Evolutionary conservation across 2,329 filamentous ascomycete genomes (phyloP).

Genomic region (Pyricularia grisea): DNA sequence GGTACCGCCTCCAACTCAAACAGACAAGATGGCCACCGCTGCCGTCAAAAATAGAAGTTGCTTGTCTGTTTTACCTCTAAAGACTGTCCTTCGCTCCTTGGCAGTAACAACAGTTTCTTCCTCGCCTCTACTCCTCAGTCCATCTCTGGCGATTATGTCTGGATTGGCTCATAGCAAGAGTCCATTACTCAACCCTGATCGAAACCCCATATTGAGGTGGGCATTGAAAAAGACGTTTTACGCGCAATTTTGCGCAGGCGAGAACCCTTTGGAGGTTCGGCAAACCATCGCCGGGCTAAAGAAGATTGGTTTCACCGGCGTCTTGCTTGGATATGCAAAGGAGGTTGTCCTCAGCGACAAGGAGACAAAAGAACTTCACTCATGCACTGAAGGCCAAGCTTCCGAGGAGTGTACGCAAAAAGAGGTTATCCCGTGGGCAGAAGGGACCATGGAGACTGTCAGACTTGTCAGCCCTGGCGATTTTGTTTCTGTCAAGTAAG

Average conservation of each 20-base stretch:
- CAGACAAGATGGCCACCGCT: not conserved
- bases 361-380: conserved; percentile 34
- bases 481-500: conserved; percentile 55
- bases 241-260: conserved; percentile 82
- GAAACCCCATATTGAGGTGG: conserved; percentile 60
- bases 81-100: conserved; percentile 58
- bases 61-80: conserved; percentile 57
- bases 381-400: conserved; percentile 34
- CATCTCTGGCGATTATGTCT: conserved; percentile 60
- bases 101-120: conserved; percentile 62
- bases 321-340: conserved; percentile 75
- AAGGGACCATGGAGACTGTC: conserved; percentile 67
- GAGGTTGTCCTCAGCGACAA: conserved; percentile 64
- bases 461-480: conserved; percentile 60
- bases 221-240: conserved; percentile 79
- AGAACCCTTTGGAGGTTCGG: conserved; percentile 58
- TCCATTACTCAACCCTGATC: conserved; percentile 61
- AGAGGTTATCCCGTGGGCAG: conserved; percentile 63
- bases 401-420: conserved; percentile 38
- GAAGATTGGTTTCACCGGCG: conserved; percentile 68
- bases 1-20: not conserved
- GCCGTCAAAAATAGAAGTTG: conserved; percentile 19
- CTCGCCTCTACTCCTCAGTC: conserved; percentile 57
- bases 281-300: conserved; percentile 57
- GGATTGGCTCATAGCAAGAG: conserved; percentile 60